phyloP scores from a whole-genome alignment of 2,329 filamentous ascomycete species.

The Immersiporthe knoxdaviesiana region DNA sequence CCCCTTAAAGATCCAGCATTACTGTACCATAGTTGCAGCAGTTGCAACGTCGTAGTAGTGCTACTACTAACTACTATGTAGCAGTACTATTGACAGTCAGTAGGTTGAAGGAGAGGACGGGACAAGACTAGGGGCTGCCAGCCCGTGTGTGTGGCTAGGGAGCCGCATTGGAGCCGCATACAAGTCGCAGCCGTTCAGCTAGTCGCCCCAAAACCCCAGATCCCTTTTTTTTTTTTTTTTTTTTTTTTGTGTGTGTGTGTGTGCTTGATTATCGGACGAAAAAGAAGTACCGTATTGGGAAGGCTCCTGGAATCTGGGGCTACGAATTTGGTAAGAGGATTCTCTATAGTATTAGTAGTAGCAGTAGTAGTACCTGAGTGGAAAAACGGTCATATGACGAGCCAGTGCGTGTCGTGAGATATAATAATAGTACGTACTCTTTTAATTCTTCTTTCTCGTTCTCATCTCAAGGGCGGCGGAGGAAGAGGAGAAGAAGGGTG shows the following conservation, averaged over 20 bases:
- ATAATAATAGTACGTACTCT: too few species aligned
- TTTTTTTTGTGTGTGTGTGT: too few species aligned
- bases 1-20: not conserved
- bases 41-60: too few species aligned
- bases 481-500: too few species aligned
- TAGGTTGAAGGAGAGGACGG: not conserved
- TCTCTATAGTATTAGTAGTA: not conserved
- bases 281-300: slow-evolving; percentile 6
- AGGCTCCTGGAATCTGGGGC: not conserved
- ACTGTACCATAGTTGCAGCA: not conserved
- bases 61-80: not conserved
- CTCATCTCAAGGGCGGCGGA: not conserved
- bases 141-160: slow-evolving; percentile 6
- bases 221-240: too few species aligned
- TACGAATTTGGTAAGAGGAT: not conserved
- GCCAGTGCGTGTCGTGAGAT: not conserved
- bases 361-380: not conserved
- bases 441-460: not conserved
- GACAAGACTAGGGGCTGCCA: slow-evolving; percentile 4
- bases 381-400: not conserved
- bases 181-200: slow-evolving; percentile 6
- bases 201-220: not conserved
- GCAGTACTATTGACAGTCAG: not conserved
- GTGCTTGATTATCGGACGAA: slow-evolving; percentile 17
- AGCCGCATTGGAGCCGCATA: slow-evolving; percentile 9